Conservation (phyloP, 768 basidiomycete genomes). For the Collybia sp. region DNA sequence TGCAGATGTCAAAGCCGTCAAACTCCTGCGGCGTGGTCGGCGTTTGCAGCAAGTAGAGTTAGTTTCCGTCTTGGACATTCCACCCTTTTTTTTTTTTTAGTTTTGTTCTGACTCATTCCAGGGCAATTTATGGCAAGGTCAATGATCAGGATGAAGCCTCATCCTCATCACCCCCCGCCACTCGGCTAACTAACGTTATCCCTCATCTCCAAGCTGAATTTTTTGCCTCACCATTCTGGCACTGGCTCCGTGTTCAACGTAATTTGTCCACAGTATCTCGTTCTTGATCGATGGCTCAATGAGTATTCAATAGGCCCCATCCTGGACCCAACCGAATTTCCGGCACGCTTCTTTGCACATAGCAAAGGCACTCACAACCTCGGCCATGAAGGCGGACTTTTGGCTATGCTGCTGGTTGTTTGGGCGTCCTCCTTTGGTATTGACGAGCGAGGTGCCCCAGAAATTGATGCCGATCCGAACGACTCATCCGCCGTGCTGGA, state of each 20-base stretch:
- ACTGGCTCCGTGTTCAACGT: slow-evolving; percentile 84
- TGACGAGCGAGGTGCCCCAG: slow-evolving; percentile 68
- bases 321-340: slow-evolving; percentile 77
- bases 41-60: slow-evolving; percentile 84
- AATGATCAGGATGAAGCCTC: slow-evolving; percentile 33
- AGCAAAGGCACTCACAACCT: slow-evolving; percentile 57
- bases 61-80: slow-evolving; percentile 20
- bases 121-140: slow-evolving; percentile 78
- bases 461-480: slow-evolving; percentile 15
- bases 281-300: background rate
- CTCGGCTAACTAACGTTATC: slow-evolving; percentile 49
- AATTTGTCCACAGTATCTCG: slow-evolving; percentile 16
- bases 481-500: slow-evolving; percentile 13
- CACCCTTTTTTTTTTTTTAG: slow-evolving; percentile 4
- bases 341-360: slow-evolving; percentile 66
- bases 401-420: slow-evolving; percentile 75
- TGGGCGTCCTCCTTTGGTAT: slow-evolving; percentile 92
- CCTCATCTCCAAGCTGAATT: slow-evolving; percentile 75
- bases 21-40: slow-evolving; percentile 73
- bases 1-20: slow-evolving; percentile 87
- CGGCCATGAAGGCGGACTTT: slow-evolving; percentile 67
- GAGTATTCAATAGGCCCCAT: slow-evolving; percentile 61
- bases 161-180: slow-evolving; percentile 25
- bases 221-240: slow-evolving; percentile 82
- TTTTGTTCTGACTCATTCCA: slow-evolving; percentile 17